Base-by-base conservation (phyloP, 768 basidiomycete species). In the Termitomyces sp. region DNA sequence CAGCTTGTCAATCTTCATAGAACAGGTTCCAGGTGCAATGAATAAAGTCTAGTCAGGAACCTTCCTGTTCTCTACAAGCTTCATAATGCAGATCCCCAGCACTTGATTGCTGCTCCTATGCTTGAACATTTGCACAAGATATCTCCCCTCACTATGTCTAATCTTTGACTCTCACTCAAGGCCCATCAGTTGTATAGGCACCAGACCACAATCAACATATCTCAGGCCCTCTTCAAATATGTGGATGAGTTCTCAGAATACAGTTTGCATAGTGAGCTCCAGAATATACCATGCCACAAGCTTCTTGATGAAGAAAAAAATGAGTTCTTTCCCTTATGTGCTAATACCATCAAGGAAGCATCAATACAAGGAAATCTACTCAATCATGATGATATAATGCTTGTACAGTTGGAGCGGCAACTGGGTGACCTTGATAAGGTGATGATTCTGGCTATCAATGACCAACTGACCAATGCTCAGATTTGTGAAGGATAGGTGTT, bases 1-100 rank as follows among this genome's bases (percentile, higher is more conserved):
- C 32, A 40, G 18, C 0, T 69, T 65, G 1, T 75, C 75, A 1
- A 75, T 71, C 18, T 68, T 65, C 45, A 65, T 75, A 20, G 74
- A 77, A 59, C 73, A 77, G 58, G 52, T 60, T 0, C 61, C 64
- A 3, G 55, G 61, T n/a, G 65, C 66, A 2, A 67, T 68, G 12
- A 65, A 60, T 36, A 78, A 76, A 60, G 76, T 76, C 7, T 73
- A 74, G 42, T 75, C 74, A 2, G 75, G 76, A 2, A 77, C 75
- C 0, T 72, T 75, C 52, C 32, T 6, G 38, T 58, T 8, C 33
- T 58, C 12, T 58, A 58, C 49, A 11, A 36, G 20, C 49, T 58
- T 2, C 22, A 9, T 1, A 51, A 58, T 52, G 49, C 49, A 0
- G 2, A 18, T 7, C 13, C 12, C 7, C 18, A 58, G 13, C 63